phyloP scores from a whole-genome alignment of 257 asterid species.

The Thymus quinquecostatus region DNA sequence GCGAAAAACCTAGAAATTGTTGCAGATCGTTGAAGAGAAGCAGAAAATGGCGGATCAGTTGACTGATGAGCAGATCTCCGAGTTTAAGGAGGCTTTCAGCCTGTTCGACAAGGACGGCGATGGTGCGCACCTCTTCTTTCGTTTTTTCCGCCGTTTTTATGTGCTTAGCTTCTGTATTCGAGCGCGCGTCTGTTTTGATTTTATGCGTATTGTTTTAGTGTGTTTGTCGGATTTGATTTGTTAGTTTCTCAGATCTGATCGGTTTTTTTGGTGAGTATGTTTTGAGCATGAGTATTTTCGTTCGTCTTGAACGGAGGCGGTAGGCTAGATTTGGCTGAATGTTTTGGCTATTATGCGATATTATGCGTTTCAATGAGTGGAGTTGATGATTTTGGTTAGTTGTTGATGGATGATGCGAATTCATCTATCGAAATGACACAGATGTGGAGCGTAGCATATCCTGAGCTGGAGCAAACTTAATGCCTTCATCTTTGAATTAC shows the following conservation, averaged over 20 bases:
- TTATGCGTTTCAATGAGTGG: not conserved
- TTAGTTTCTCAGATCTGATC: not conserved
- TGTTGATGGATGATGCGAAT: slow-evolving; percentile 19
- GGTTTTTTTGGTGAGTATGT: not conserved
- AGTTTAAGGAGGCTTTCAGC: slow-evolving; percentile 72
- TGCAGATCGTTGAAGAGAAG: not conserved
- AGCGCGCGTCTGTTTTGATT: not conserved
- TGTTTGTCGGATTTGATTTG: not conserved
- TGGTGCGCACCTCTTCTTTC: slow-evolving; percentile 37
- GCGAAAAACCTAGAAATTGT: too few species aligned
- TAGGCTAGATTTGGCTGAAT: not conserved
- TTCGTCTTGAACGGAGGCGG: not conserved
- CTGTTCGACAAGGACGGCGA: slow-evolving; percentile 70
- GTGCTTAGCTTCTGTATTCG: not conserved
- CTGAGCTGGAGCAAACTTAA: not conserved
- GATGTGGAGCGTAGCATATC: not conserved
- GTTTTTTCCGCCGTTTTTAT: not conserved
- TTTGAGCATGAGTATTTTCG: not conserved
- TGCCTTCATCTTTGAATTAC: slow-evolving; percentile 8
- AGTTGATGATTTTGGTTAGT: not conserved
- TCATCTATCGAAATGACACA: not conserved
- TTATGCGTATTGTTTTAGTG: not conserved
- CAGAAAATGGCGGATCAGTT: slow-evolving; percentile 60
- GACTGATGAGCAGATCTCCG: slow-evolving; percentile 70
- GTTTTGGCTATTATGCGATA: not conserved